Evolutionary conservation across 495 filamentous ascomycete species (phyloP).

Genomic region (Penicillium arizonense): DNA sequence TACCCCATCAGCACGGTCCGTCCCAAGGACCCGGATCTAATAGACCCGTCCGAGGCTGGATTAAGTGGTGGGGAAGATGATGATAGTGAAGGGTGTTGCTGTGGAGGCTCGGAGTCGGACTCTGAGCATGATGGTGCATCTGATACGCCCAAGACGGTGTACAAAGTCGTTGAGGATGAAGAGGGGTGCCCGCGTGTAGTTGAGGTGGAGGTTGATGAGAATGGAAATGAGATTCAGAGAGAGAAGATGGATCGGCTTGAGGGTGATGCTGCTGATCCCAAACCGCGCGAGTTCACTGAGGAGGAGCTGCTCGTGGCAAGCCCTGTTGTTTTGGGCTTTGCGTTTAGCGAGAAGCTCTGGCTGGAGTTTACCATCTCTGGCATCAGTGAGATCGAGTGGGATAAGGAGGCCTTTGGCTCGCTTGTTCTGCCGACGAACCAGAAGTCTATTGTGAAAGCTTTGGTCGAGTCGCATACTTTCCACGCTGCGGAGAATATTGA

Average conservation of each 20-base stretch:
- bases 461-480: conserved; percentile 81
- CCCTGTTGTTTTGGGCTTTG: conserved; percentile 91
- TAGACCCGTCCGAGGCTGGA: conserved; percentile 53
- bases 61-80: conserved; percentile 42
- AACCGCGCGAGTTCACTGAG: conserved; percentile 65
- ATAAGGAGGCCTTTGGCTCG: conserved; percentile 75
- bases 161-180: conserved; percentile 65
- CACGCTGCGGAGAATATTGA: conserved; percentile 80
- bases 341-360: conserved; percentile 89
- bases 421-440: conserved; percentile 73
- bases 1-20: conserved; percentile 80
- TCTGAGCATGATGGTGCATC: conserved; percentile 41
- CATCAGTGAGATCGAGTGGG: conserved; percentile 79
- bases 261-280: conserved; percentile 38
- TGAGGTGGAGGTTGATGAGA: conserved; percentile 59
- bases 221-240: conserved; percentile 59
- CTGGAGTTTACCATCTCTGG: conserved; percentile 84
- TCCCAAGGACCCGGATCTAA: conserved; percentile 69
- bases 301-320: conserved; percentile 87
- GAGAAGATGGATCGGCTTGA: conserved; percentile 60
- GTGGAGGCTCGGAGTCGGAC: conserved; percentile 53
- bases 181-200: conserved; percentile 59
- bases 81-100: conserved; percentile 40
- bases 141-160: conserved; percentile 56
- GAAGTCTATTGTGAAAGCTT: conserved; percentile 76